Conservation (phyloP, 179 eudicot species). For the Sideroxylon spinosum region DNA sequence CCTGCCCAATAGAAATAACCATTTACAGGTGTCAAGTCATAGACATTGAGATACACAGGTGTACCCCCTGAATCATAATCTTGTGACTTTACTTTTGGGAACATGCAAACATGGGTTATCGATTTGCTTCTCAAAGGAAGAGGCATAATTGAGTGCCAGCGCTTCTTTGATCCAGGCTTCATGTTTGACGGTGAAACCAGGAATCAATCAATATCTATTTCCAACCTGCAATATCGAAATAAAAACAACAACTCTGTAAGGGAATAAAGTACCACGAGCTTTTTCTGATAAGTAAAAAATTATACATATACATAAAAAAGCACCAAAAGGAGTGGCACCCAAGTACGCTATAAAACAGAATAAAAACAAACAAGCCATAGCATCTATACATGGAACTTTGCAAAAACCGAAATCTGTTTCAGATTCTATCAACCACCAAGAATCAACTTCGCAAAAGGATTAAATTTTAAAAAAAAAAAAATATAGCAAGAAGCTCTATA, state of each 20-base stretch:
- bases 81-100: conserved; percentile 45
- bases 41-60: conserved; percentile 64
- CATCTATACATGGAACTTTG: too few relatives aligned
- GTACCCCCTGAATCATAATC: conserved; percentile 31
- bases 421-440: too few relatives aligned
- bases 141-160: conserved; percentile 40
- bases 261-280: too few relatives aligned
- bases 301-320: too few relatives aligned
- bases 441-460: too few relatives aligned
- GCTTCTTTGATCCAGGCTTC: conserved; percentile 36
- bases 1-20: conserved; percentile 75
- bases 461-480: too few relatives aligned
- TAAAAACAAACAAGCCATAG: too few relatives aligned
- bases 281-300: too few relatives aligned
- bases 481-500: too few relatives aligned
- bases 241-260: not conserved
- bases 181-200: conserved; percentile 30
- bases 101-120: conserved; percentile 38
- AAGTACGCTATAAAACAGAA: too few relatives aligned
- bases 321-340: too few relatives aligned
- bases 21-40: conserved; percentile 58
- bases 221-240: conserved; percentile 35
- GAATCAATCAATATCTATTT: conserved; percentile 32
- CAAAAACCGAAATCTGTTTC: too few relatives aligned
- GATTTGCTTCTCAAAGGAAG: conserved; percentile 31